phyloP scores from a whole-genome alignment of 2,329 filamentous ascomycete species.

The Beauveria medogensis region DNA sequence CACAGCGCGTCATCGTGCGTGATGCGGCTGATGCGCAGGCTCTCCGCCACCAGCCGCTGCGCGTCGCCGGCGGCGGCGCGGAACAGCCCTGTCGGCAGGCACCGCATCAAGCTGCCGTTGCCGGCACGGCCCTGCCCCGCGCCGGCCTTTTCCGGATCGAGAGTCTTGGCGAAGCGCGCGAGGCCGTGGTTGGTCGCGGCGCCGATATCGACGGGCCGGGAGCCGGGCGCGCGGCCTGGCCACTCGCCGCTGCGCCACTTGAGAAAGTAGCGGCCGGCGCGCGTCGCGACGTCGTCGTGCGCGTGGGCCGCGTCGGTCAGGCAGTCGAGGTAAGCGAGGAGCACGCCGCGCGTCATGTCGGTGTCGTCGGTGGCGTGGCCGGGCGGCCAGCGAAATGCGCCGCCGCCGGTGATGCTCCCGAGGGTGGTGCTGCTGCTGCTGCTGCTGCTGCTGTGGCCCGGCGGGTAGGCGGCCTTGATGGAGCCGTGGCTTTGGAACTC shows the following conservation, averaged over 20 bases:
- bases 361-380: constrained; percentile 42
- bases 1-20: constrained; percentile 32
- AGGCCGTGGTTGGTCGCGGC: constrained; percentile 30
- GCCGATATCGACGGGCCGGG: constrained; percentile 31
- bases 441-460: constrained; percentile 15
- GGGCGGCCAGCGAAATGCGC: constrained; percentile 31
- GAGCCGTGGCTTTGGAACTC: constrained; percentile 31
- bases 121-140: constrained; percentile 32
- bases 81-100: constrained; percentile 37
- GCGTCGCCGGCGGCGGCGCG: constrained; percentile 19
- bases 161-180: constrained; percentile 17
- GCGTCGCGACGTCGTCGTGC: constrained; percentile 18
- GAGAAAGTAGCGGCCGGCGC: constrained; percentile 31
- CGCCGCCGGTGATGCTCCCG: constrained; percentile 36
- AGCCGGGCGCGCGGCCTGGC: constrained; percentile 28
- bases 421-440: constrained; percentile 12
- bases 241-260: constrained; percentile 35
- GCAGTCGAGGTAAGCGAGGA: constrained; percentile 30
- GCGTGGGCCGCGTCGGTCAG: not conserved
- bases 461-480: constrained; percentile 27
- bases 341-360: constrained; percentile 36
- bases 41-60: constrained; percentile 21
- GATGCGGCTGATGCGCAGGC: constrained; percentile 29
- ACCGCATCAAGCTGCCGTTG: constrained; percentile 41
- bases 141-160: constrained; percentile 26